Evolutionary conservation across 495 filamentous ascomycete genomes (phyloP), one percentile per base, ranked within the genome.

Genomic region (Aspergillus saccharolyticus): DNA sequence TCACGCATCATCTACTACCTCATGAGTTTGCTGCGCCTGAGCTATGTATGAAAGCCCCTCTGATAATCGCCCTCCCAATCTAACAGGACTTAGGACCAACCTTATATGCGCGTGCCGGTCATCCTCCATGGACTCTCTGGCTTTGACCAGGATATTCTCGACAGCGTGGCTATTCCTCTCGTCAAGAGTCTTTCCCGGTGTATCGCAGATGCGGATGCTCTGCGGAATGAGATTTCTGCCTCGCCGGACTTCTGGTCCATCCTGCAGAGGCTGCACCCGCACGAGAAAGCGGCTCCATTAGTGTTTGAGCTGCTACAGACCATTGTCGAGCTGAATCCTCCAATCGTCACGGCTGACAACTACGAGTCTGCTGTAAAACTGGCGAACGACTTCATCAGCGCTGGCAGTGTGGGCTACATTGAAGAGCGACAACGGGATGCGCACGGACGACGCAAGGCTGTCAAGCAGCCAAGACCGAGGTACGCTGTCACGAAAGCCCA

Each of bases 171-270:
- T 3, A 75, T 79, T 21, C 80, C 89, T 0, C 81, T 91, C 1
- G 74, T 96, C 24, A 86, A 88, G 64, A 92, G 94, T 2, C 74
- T 99, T 15, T 80, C 83, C 24, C 77, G 87, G 18, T 97, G 94
- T 64, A 85, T 93, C 56, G 83, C 85, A 48, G 82, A 88, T 55
- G 82, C 89, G 0, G 83, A 83, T 22, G 84, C 85, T 21, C 79
- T 99, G 19, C 83, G 89, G 55, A 96, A 87, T 59, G 93, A 97
- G 72, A 89, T 97, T 58, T 91, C 93, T 65, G 91, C 89, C 18
- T 96, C 93, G 22, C 94, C 94, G 1, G 95, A 99, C 63, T 97
- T 99, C 71, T 99, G 94, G 94, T 87, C 89, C 16, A 91, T 96
- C 43, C 75, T 99, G 39, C 83, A 89, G 58, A 84, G 83, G 10